Evolutionary conservation across 169 alveolate genomes (phyloP), one percentile per base, ranked within the genome.

Genomic region (Eimeria necatrix): DNA sequence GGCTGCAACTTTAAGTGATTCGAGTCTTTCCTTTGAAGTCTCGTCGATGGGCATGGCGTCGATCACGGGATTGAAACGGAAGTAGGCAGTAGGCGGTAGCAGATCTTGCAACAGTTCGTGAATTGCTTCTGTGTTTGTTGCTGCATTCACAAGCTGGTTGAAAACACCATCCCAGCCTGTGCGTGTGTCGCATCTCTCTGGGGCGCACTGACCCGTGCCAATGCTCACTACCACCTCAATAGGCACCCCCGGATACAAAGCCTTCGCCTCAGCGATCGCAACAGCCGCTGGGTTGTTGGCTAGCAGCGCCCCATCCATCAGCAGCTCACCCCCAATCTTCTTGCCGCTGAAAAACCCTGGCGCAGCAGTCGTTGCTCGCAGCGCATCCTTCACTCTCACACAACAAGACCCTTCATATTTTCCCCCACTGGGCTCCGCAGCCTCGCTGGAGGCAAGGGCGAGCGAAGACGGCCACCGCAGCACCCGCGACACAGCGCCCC

Each of bases 351-450:
- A 98, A 90, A 96, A 98, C 10, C 97, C 97, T 0, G 98, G 98
- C 16, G 99, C 99, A 18, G 99, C 98, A 3, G 99, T 97, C 32
- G 99, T 97, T 12, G 98, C 98, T 20, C 98, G 88, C 71, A 98
- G 49, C 6, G 98, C 99, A 73, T 97, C 97, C 56, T 95, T 87
- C 9, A 95, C 97, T 52, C 81, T 85, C 26, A 95, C 94, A 61
- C 96, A 94, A 59, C 81, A 97, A 16, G 97, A 96, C 24, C 98
- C 96, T 22, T 91, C 95, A 53, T 95, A 95, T 49, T 91, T 81
- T 20, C 96, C 88, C 1, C 92, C 93, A 20, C 74, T 26, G 3
- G 71, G 8, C 10, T 41, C 85, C 5, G 85, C 85, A 4, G 59
- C 85, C 20, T 56, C 22, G 68, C 68, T 18, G 20, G 68, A 14